Evolutionary conservation across 768 basidiomycete species (phyloP), one percentile per base, ranked within the genome.

Genomic region (Kwoniella europaea): DNA sequence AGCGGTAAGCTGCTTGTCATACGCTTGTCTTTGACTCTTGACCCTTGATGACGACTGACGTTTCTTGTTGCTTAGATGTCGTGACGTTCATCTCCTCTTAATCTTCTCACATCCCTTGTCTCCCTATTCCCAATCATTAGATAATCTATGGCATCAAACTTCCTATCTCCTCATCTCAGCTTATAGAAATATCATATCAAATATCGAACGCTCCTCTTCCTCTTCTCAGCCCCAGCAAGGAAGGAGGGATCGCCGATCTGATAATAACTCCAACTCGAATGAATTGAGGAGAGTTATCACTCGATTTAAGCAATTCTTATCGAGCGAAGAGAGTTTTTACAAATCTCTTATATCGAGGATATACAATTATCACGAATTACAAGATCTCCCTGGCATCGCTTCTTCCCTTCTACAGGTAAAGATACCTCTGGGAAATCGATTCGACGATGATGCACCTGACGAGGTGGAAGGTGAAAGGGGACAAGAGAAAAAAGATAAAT

Each of bases 321-420:
- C 90, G 0, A 90, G 91, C 42, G 96, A 99, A 82, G 92, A 95
- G 81, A 91, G 90, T 76, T 97, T 96, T 83, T 99, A 94, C 91
- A 88, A 87, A 35, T 88, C 90, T 69, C 87, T 98, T 20, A 86
- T 94, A 56, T 85, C 89, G 59, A 88, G 94, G 44, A 86, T 94
- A 72, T 89, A 90, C 71, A 87, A 84, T 4, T 86, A 94, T n/a
- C 86, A 88, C 50, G 89, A 91, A 75, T 63, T 76, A 15, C 56
- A 54, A 35, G 90, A 89, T 50, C 22, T 69, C 5, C 24, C 20
- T 12, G 50, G 27, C 46, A 22, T 52, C 1, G 85, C 86, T 10
- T 83, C 88, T 4, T 85, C 87, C 29, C 87, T 94, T 44, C 79
- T 86, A 18, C 71, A 68, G 22, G 60, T 68, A 6, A 61, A 61